Conservation (phyloP, 805 yeast genomes). For the Lipomyces yamadae region DNA sequence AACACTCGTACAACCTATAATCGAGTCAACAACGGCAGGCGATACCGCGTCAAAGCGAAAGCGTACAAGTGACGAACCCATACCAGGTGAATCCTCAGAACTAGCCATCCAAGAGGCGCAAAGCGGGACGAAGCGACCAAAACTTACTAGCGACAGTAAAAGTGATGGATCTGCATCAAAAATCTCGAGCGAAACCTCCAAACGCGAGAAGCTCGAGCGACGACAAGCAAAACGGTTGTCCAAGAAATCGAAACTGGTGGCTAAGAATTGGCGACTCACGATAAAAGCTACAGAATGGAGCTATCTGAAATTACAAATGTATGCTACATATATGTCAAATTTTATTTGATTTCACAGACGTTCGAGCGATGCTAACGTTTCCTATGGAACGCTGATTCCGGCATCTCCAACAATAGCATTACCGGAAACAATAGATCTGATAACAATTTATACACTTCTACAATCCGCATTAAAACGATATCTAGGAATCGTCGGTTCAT, state of each 20-base stretch:
- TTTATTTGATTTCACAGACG: background rate
- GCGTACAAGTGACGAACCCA: background rate
- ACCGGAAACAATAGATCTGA: conserved; percentile 14
- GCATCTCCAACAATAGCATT: background rate
- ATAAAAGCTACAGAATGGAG: conserved; percentile 21
- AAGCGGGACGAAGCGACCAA: background rate
- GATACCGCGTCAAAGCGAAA: background rate
- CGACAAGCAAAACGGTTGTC: background rate
- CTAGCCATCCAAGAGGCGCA: background rate
- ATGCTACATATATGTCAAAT: background rate
- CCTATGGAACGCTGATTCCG: conserved; percentile 10
- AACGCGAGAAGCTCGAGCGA: conserved; percentile 8
- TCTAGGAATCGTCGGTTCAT: conserved; percentile 28
- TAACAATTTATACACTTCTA: conserved; percentile 25
- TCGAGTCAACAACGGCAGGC: background rate
- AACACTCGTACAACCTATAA: background rate
- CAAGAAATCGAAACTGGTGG: background rate
- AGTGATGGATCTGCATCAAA: background rate
- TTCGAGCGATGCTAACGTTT: background rate
- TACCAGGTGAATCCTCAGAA: background rate
- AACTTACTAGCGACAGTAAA: background rate
- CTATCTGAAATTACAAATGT: conserved; percentile 18
- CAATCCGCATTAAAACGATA: conserved; percentile 18
- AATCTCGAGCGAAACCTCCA: background rate
- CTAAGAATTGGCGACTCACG: conserved; percentile 10